A percentile compares a stretch with the other conserved stretches of the same genome.
Evolutionary conservation across 2,329 filamentous ascomycete species (phyloP).

Genomic region (Teratosphaeria nubilosa): DNA sequence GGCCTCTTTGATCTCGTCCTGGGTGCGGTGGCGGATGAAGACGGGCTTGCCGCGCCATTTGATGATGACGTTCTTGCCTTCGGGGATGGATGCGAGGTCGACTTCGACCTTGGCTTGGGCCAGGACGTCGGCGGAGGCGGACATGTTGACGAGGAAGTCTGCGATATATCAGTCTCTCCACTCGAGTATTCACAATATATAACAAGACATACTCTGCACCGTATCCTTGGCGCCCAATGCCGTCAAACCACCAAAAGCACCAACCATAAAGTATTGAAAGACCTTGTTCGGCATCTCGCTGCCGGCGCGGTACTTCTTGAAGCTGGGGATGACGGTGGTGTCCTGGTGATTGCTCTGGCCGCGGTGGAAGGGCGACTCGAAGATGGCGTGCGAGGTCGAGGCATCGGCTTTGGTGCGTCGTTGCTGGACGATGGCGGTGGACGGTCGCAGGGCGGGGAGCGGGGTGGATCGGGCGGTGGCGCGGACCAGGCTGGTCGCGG

Average conservation of each 20-base stretch:
- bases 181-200: background rate
- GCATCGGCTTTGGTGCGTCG: slow-evolving; percentile 31
- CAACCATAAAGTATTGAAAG: slow-evolving; percentile 98
- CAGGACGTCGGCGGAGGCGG: slow-evolving; percentile 93
- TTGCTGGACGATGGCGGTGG: slow-evolving; percentile 31
- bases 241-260: slow-evolving; percentile 81
- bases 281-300: slow-evolving; percentile 66
- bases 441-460: slow-evolving; percentile 36
- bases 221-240: slow-evolving; percentile 95
- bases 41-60: slow-evolving; percentile 99
- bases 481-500: slow-evolving; percentile 37
- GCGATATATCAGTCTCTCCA: slow-evolving; percentile 11
- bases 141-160: slow-evolving; percentile 99
- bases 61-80: slow-evolving; percentile 99
- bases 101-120: slow-evolving; percentile 99
- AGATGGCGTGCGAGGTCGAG: slow-evolving; percentile 32
- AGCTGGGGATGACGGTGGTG: slow-evolving; percentile 72
- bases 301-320: slow-evolving; percentile 71
- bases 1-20: slow-evolving; percentile 87
- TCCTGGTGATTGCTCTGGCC: slow-evolving; percentile 27
- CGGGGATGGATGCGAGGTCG: slow-evolving; percentile 80
- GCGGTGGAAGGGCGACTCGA: slow-evolving; percentile 47
- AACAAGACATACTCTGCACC: slow-evolving; percentile 68
- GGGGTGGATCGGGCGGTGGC: slow-evolving; percentile 29
- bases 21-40: slow-evolving; percentile 97